phyloP scores from a whole-genome alignment of 495 filamentous ascomycete species.

The Neohortaea acidophila region DNA sequence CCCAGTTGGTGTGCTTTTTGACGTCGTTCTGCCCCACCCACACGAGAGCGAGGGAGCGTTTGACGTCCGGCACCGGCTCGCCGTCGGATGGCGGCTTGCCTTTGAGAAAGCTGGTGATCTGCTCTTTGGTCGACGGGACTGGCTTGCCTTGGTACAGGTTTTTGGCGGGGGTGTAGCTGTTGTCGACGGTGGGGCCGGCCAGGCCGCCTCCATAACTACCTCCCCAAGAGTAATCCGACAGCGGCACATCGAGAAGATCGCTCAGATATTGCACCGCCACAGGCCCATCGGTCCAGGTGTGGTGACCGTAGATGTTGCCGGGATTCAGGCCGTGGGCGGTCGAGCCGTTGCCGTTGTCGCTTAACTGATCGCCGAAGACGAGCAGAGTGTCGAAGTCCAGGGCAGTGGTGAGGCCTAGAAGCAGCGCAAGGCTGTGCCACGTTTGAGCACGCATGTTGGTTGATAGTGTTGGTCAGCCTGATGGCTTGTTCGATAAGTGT shows the following conservation, averaged over 20 bases:
- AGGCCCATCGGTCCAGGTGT: conserved; percentile 23
- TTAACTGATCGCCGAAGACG: conserved; percentile 22
- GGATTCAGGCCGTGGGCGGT: conserved; percentile 20
- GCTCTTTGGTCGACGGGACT: conserved; percentile 14
- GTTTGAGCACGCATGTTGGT: too few relatives aligned
- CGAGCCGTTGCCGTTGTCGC: conserved; percentile 20
- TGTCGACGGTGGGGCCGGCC: conserved; percentile 16
- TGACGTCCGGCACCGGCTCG: too few relatives aligned
- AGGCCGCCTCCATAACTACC: conserved; percentile 12
- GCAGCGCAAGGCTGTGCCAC: too few relatives aligned
- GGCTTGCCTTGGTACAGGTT: conserved; percentile 4
- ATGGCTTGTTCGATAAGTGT: too few relatives aligned
- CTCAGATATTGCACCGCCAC: conserved; percentile 20
- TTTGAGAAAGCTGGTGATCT: conserved; percentile 14
- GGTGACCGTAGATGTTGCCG: conserved; percentile 20
- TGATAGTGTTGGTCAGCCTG: too few relatives aligned
- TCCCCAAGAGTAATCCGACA: conserved; percentile 18
- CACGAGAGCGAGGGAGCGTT: conserved; percentile 10
- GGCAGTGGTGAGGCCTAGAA: too few relatives aligned
- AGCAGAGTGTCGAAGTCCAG: conserved; percentile 19
- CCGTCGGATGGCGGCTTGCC: conserved; percentile 1
- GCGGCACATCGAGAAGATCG: conserved; percentile 7
- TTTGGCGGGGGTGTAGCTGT: conserved; percentile 12
- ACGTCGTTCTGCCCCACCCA: conserved; percentile 18
- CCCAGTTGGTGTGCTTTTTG: conserved; percentile 15